Conservation (phyloP, 2,329 filamentous ascomycete genomes). For the Microsporum ferrugineum region DNA sequence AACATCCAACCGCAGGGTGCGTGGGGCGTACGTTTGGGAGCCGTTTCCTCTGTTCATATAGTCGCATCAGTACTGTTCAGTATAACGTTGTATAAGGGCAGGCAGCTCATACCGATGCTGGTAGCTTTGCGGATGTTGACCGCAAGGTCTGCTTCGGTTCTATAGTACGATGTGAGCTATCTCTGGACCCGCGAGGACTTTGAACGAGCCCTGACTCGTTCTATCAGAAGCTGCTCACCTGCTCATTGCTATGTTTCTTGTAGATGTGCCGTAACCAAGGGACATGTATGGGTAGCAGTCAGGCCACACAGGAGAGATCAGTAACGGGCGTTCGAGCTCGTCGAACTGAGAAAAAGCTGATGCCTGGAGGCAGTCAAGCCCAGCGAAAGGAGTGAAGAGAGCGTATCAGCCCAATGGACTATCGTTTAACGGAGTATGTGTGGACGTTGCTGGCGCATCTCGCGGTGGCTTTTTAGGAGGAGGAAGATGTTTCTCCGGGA, state of each 20-base stretch:
- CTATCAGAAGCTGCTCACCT: constrained; percentile 37
- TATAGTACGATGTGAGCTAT: constrained; percentile 1
- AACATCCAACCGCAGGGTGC: background rate
- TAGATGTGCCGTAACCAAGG: constrained; percentile 15
- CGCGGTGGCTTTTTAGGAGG: background rate
- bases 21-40: constrained; percentile 57
- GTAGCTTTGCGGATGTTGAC: constrained; percentile 59
- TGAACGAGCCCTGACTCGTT: background rate
- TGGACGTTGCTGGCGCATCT: background rate
- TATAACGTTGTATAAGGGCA: constrained; percentile 7
- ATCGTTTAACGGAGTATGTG: background rate
- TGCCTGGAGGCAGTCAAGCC: background rate
- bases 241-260: constrained; percentile 49
- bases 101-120: constrained; percentile 42
- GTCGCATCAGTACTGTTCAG: constrained; percentile 1
- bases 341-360: background rate
- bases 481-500: background rate
- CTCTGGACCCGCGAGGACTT: background rate
- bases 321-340: background rate
- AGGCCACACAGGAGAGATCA: background rate
- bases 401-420: background rate
- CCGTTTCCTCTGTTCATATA: constrained; percentile 45
- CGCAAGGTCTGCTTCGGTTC: constrained; percentile 52
- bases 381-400: background rate
- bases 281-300: constrained; percentile 11